Conservation (phyloP, 805 yeast species). For the Tetrapisispora taiwanensis region DNA sequence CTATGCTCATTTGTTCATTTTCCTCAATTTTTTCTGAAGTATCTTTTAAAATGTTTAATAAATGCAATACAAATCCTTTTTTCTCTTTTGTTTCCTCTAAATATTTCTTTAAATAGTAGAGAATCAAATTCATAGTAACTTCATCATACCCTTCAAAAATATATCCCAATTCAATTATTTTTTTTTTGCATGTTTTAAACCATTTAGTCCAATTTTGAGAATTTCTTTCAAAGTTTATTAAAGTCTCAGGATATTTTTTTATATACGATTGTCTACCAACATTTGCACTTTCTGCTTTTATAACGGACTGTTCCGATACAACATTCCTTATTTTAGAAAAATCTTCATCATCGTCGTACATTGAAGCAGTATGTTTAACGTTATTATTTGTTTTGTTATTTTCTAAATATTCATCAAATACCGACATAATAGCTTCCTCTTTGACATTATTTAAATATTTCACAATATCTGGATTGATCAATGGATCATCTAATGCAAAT, state of each 20-base stretch:
- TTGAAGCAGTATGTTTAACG: constrained; percentile 11
- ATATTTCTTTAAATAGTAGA: constrained; percentile 13
- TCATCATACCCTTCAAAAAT: constrained; percentile 14
- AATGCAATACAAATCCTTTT: constrained; percentile 9
- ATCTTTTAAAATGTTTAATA: constrained; percentile 12
- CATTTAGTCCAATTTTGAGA: constrained; percentile 9
- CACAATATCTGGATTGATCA: constrained; percentile 21
- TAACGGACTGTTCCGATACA: neutral
- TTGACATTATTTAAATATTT: constrained; percentile 20
- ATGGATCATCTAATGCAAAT: constrained; percentile 17
- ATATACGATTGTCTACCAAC: neutral
- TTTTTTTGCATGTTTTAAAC: constrained; percentile 7
- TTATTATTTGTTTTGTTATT: neutral
- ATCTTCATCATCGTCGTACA: constrained; percentile 21
- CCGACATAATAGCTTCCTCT: constrained; percentile 22
- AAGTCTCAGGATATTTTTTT: neutral
- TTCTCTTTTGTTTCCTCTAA: constrained; percentile 6
- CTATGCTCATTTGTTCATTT: constrained; percentile 12
- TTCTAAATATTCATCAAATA: constrained; percentile 4
- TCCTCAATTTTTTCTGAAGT: constrained; percentile 3
- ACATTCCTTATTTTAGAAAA: neutral
- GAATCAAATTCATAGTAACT: constrained; percentile 12
- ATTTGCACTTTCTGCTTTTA: neutral
- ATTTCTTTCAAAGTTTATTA: constrained; percentile 2
- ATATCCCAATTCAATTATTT: constrained; percentile 5